These are phyloP conservation scores for Candida maesae DNA, from an alignment of 805 yeast species.

Conservation along the genomic window DNA sequence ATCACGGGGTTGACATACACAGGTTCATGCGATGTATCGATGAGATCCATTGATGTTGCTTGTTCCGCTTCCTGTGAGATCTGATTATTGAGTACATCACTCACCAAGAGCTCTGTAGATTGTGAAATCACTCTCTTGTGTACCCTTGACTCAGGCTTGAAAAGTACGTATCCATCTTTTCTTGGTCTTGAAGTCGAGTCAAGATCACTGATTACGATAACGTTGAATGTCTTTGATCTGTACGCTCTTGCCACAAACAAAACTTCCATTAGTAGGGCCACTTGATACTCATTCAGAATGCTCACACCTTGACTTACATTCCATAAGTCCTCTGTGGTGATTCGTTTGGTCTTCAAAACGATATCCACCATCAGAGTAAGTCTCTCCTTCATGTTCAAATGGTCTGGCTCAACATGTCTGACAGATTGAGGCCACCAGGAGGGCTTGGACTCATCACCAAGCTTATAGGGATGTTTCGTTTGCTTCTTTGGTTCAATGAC, in stretches of 20 bases:
- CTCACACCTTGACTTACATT: neutral
- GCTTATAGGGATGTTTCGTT: slow-evolving; percentile 57
- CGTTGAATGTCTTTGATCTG: neutral
- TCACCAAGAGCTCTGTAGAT: neutral
- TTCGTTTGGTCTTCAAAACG: slow-evolving; percentile 22
- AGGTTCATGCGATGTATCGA: no score
- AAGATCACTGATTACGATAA: slow-evolving; percentile 5
- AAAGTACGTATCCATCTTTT: neutral
- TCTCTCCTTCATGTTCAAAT: slow-evolving; percentile 56
- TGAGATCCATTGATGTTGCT: no score
- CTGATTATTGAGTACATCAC: neutral
- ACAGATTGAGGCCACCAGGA: slow-evolving; percentile 67
- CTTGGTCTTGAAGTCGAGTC: slow-evolving; percentile 1
- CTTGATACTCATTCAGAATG: slow-evolving; percentile 3
- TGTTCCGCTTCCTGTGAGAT: neutral
- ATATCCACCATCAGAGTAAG: slow-evolving; percentile 44
- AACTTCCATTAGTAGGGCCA: slow-evolving; percentile 15
- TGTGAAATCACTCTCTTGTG: neutral
- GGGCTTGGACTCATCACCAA: slow-evolving; percentile 48
- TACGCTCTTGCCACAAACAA: slow-evolving; percentile 10
- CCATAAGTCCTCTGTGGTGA: slow-evolving; percentile 5
- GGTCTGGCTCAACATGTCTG: slow-evolving; percentile 72
- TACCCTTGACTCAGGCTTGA: neutral
- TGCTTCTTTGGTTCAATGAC: slow-evolving; percentile 65
- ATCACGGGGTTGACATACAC: slow-evolving; percentile 3